Conservation (phyloP, 768 basidiomycete species). For the Mycena vulgaris region DNA sequence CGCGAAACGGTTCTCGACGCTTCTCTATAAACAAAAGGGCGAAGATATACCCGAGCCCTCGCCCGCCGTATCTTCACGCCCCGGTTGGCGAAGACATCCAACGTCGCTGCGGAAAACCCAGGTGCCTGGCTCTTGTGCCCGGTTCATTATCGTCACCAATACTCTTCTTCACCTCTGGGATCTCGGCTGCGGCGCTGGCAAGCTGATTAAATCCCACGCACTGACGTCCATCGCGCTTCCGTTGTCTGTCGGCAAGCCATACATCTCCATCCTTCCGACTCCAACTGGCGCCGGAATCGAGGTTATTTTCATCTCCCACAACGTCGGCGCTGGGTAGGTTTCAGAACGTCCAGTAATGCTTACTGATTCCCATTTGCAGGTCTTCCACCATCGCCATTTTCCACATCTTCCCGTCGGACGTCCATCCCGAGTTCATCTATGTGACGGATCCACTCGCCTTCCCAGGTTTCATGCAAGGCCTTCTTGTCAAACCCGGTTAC, state of each 20-base stretch:
- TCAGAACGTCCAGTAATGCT: neutral
- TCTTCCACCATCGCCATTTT: neutral
- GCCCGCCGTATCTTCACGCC: conserved; percentile 4
- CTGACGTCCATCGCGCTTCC: conserved; percentile 12
- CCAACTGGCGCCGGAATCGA: conserved; percentile 14
- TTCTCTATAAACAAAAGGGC: neutral
- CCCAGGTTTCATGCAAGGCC: neutral
- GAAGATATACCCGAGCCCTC: neutral
- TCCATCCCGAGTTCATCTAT: conserved; percentile 12
- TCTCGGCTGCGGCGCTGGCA: conserved; percentile 9
- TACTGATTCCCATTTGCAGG: neutral
- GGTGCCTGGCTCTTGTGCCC: conserved; percentile 8
- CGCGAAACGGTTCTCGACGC: conserved; percentile 27
- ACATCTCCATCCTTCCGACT: conserved; percentile 14
- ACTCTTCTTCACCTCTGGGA: conserved; percentile 19
- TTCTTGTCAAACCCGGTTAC: conserved; percentile 14
- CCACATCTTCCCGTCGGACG: conserved; percentile 5
- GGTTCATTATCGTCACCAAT: conserved; percentile 13
- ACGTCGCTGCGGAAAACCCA: neutral
- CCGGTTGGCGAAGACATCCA: conserved; percentile 6
- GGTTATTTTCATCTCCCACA: conserved; percentile 1
- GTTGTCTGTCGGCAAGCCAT: neutral
- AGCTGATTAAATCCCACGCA: conserved; percentile 17
- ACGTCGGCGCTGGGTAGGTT: neutral
- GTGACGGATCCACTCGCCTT: neutral